phyloP scores from a whole-genome alignment of 2,329 filamentous ascomycete species.

The Escovopsis sp. region DNA sequence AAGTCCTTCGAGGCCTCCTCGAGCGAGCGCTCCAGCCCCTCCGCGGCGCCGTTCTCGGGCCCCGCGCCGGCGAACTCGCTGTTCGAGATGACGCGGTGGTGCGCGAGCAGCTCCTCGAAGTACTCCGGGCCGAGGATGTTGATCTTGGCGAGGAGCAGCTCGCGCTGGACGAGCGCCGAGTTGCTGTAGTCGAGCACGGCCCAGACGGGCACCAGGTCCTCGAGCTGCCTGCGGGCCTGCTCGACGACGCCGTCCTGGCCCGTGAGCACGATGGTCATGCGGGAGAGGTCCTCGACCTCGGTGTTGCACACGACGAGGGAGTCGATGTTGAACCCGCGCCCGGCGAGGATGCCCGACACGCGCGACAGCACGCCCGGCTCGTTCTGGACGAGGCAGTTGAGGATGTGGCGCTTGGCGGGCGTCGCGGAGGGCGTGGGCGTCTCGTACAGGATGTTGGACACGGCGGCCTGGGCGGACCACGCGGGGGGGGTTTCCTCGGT shows the following conservation, averaged over 20 bases:
- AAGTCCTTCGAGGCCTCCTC: constrained; percentile 49
- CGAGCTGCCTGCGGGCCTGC: constrained; percentile 86
- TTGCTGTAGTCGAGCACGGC: constrained; percentile 92
- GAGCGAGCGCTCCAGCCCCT: constrained; percentile 23
- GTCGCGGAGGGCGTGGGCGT: constrained; percentile 70
- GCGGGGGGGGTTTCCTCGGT: constrained; percentile 60
- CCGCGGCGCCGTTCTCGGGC: constrained; percentile 28
- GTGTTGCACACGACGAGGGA: constrained; percentile 95
- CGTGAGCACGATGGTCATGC: constrained; percentile 96
- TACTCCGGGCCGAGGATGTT: constrained; percentile 95
- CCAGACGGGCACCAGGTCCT: constrained; percentile 96
- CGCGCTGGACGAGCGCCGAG: constrained; percentile 84
- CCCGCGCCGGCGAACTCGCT: constrained; percentile 30
- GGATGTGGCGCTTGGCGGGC: constrained; percentile 83
- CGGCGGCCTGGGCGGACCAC: constrained; percentile 84
- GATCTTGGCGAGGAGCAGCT: constrained; percentile 88
- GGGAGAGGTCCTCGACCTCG: constrained; percentile 88
- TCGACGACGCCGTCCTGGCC: constrained; percentile 96
- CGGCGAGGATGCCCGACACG: constrained; percentile 89
- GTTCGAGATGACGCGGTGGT: constrained; percentile 75
- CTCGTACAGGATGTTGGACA: constrained; percentile 98
- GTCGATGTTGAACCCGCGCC: constrained; percentile 97
- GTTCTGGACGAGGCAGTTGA: constrained; percentile 98
- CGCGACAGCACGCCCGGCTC: constrained; percentile 94
- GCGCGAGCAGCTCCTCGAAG: constrained; percentile 89